phyloP scores from a whole-genome alignment of 1,284 basidiomycete species.

The Irpex rosettiformis region DNA sequence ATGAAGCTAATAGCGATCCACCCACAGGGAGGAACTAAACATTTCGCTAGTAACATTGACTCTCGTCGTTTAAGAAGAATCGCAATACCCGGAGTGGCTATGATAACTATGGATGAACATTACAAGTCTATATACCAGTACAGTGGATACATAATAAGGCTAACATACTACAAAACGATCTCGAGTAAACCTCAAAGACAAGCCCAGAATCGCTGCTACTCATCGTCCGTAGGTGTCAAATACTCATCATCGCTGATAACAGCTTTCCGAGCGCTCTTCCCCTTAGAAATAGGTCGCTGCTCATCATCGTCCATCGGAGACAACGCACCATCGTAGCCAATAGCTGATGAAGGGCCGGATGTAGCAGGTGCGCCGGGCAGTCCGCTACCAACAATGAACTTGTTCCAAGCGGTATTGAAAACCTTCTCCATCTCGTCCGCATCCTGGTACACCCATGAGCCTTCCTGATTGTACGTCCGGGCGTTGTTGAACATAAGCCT shows the following conservation, averaged over 20 bases:
- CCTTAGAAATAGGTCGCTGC: slow-evolving; percentile 41
- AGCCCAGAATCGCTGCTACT: slow-evolving; percentile 17
- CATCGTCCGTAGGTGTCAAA: slow-evolving; percentile 35
- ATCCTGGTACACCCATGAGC: slow-evolving; percentile 91
- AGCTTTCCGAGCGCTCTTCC: slow-evolving; percentile 59
- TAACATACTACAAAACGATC: slow-evolving; percentile 3
- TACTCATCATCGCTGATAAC: slow-evolving; percentile 75
- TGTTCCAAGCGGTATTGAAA: slow-evolving; percentile 65
- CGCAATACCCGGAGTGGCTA: too few species aligned
- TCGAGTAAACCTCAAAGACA: neutral
- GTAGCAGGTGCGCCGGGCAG: slow-evolving; percentile 63
- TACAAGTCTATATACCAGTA: neutral
- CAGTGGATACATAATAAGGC: neutral
- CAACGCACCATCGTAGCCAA: slow-evolving; percentile 62
- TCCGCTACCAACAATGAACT: slow-evolving; percentile 57
- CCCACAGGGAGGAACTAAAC: too few species aligned
- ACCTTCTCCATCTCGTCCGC: slow-evolving; percentile 90
- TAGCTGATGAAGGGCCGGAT: slow-evolving; percentile 37
- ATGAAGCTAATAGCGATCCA: too few species aligned
- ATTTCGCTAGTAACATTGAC: too few species aligned
- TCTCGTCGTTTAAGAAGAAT: too few species aligned
- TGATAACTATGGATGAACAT: neutral
- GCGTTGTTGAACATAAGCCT: slow-evolving; percentile 92
- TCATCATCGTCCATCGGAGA: slow-evolving; percentile 79
- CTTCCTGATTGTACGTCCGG: slow-evolving; percentile 85